Conservation (phyloP, 805 yeast species). For the Yarrowia sp. region DNA sequence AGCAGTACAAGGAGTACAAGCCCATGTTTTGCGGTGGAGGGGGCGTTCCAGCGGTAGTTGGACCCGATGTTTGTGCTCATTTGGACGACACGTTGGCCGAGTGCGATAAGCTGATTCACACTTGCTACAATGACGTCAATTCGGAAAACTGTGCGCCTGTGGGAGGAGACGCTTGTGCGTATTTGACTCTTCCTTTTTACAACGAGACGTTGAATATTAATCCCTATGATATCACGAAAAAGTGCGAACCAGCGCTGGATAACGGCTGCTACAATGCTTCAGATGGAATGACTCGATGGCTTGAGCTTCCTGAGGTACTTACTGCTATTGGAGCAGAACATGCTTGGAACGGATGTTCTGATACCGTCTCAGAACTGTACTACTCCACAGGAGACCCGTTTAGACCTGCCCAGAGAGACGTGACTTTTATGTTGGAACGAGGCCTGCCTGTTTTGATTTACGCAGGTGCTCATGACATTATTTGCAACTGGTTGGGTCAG, state of each 20-base stretch:
- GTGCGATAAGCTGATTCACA: not conserved
- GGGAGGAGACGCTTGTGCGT: not conserved
- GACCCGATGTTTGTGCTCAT: constrained; percentile 71
- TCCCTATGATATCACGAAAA: constrained; percentile 5
- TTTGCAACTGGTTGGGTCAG: constrained; percentile 92
- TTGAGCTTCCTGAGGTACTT: not conserved
- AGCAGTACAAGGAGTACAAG: constrained; percentile 70
- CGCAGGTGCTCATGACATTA: constrained; percentile 91
- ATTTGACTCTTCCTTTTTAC: not conserved
- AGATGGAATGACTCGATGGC: constrained; percentile 1
- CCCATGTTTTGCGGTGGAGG: constrained; percentile 93
- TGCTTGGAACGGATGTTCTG: constrained; percentile 9
- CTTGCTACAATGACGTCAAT: not conserved
- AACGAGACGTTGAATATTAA: constrained; percentile 19
- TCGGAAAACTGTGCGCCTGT: not conserved
- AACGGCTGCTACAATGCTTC: not conserved
- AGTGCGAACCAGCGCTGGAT: constrained; percentile 14
- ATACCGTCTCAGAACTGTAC: not conserved
- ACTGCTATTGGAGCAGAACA: constrained; percentile 17
- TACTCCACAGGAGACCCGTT: constrained; percentile 55
- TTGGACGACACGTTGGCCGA: not conserved
- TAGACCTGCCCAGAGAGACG: constrained; percentile 56
- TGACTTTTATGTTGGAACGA: constrained; percentile 57
- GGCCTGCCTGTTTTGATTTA: constrained; percentile 73
- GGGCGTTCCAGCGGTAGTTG: constrained; percentile 59